Conservation (phyloP, 805 yeast genomes). For the Candida nanaspora region DNA sequence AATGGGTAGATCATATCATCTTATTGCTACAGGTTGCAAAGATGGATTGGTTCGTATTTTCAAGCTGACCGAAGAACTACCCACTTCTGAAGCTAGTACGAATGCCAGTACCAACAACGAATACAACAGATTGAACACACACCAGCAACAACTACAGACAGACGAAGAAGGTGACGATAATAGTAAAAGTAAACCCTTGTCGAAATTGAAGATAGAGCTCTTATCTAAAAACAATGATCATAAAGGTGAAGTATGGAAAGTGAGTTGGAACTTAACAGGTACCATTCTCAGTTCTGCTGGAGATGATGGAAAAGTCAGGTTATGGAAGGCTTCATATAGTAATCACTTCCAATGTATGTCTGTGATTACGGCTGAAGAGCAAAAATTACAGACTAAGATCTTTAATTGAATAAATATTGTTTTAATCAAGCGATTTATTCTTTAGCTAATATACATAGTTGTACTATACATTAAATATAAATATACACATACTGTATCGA, state of each 20-base stretch:
- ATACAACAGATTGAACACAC: too few relatives aligned
- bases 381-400: constrained; percentile 7
- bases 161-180: constrained; percentile 7
- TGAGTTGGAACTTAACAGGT: constrained; percentile 91
- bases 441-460: too few relatives aligned
- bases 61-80: constrained; percentile 47
- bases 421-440: too few relatives aligned
- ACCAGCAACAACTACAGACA: neutral
- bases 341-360: constrained; percentile 91
- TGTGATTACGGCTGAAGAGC: constrained; percentile 55
- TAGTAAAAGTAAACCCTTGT: constrained; percentile 1
- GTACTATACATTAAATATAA: too few relatives aligned
- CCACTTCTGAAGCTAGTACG: constrained; percentile 4
- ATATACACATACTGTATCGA: too few relatives aligned
- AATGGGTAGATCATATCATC: constrained; percentile 82
- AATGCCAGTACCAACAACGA: constrained; percentile 1
- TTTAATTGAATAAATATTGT: too few relatives aligned
- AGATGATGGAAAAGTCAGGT: constrained; percentile 84
- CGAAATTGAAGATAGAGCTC: constrained; percentile 15
- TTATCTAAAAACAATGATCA: constrained; percentile 25
- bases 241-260: constrained; percentile 77
- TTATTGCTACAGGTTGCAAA: constrained; percentile 92
- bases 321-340: constrained; percentile 86
- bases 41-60: constrained; percentile 89
- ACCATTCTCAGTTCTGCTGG: constrained; percentile 90